Conservation (phyloP, 2,329 filamentous ascomycete species). For the Fusarium succisae region DNA sequence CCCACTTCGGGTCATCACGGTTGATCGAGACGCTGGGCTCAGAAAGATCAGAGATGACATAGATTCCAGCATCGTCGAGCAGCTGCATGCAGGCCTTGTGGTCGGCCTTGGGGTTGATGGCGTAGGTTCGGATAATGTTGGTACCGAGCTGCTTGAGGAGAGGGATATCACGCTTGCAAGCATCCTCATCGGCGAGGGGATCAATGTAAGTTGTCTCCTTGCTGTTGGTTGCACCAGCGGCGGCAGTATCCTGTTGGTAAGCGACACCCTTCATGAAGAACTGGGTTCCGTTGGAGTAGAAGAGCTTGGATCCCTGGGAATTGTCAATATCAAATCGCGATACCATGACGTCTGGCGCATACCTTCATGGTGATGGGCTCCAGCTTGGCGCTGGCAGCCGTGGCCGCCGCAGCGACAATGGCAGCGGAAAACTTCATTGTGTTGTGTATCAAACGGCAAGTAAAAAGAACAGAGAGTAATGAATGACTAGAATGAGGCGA, state of each 20-base stretch:
- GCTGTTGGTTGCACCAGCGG: conserved; percentile 60
- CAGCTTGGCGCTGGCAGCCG: conserved; percentile 54
- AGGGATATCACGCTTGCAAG: conserved; percentile 87
- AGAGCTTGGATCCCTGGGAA: conserved; percentile 81
- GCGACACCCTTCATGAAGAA: conserved; percentile 91
- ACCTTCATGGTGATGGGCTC: conserved; percentile 77
- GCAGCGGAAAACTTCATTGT: conserved; percentile 51
- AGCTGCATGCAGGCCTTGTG: conserved; percentile 87
- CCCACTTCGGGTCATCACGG: conserved; percentile 82
- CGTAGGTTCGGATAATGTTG: conserved; percentile 96
- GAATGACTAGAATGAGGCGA: conserved; percentile 33
- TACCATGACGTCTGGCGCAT: conserved; percentile 19
- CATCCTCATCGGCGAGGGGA: conserved; percentile 76
- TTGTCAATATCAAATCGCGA: neutral
- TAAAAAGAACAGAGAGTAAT: conserved; percentile 26
- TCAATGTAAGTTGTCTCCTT: conserved; percentile 73
- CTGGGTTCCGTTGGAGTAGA: conserved; percentile 77
- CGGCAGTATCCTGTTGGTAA: conserved; percentile 84
- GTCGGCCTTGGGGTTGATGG: conserved; percentile 80
- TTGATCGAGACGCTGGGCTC: conserved; percentile 87
- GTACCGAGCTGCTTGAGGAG: conserved; percentile 81
- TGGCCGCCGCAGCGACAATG: conserved; percentile 54
- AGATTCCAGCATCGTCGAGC: conserved; percentile 87
- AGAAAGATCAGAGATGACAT: conserved; percentile 90
- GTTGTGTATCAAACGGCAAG: conserved; percentile 28